Evolutionary conservation across 306 rosid species (phyloP), one percentile per base, ranked within the genome.

Genomic region (Cucurbita ficifolia): DNA sequence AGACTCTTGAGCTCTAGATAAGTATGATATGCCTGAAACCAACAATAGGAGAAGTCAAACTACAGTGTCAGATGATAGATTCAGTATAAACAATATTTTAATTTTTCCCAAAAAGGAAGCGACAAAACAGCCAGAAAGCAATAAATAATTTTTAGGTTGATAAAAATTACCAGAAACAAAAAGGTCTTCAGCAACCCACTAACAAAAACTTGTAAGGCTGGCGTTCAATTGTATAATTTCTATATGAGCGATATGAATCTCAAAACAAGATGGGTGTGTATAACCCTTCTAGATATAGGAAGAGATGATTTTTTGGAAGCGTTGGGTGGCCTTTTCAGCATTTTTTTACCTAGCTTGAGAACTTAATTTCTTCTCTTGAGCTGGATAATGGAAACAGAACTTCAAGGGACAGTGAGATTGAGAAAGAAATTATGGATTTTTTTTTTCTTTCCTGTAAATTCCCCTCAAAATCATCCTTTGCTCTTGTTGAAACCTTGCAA

Each of bases 1-100:
- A 1, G 85, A 77, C 81, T 94, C 98, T 78, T 90, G 97, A 39
- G 63, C 90, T 83, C 91, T 86, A 50, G 98, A 94, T 38, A 90
- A 79, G 83, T 90, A 94, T 3, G 98, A 94, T 79, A 94, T 79
- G 55, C 98, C 98, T 94, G 84, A 55, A 57, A 56, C 61, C 78
- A 54, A 36, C 75, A 70, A 56, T 61, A 21, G 68, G 76, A 42
- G 77, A 33, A 48, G 72, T 75, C 73, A 70, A 75, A 73, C 42
- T 65, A 16, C 52, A 72, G 3, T 29, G 35, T 73, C 24, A 42
- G 53, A 40, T 11, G 19, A 51, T 45, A 43, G 49, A 62, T 36
- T 40, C 49, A 35, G 14, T 13, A 10, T 42, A 3, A 48, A 48
- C 51, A 48, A 48, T 42, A 42, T 42, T 42, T 48, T 48, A 11